Conservation (phyloP, 2,329 filamentous ascomycete genomes). For the Xylariaceae sp. region DNA sequence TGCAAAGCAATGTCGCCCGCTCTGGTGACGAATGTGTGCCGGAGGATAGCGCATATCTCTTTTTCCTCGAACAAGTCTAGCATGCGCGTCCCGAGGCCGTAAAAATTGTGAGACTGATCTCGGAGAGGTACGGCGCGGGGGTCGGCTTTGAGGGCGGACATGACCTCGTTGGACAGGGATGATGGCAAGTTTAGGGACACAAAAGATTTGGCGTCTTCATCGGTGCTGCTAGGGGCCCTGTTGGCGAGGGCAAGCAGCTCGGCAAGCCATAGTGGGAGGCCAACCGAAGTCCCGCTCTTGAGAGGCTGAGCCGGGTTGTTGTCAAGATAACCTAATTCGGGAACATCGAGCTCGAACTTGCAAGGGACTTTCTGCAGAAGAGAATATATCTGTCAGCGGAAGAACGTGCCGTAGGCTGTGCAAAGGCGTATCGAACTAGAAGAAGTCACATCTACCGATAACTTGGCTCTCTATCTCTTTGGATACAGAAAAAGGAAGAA, state of each 20-base stretch:
- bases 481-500: not conserved
- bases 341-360: conserved; percentile 89
- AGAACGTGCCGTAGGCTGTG: too few relatives aligned
- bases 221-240: conserved; percentile 42
- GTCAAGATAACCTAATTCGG: conserved; percentile 86
- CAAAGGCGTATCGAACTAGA: too few relatives aligned
- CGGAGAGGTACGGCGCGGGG: conserved; percentile 84
- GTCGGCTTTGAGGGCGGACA: conserved; percentile 91
- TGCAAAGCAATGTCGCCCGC: conserved; percentile 86
- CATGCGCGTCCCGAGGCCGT: conserved; percentile 82
- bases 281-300: conserved; percentile 78
- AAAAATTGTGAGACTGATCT: conserved; percentile 85
- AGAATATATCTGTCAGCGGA: conserved; percentile 15
- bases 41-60: conserved; percentile 75
- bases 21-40: conserved; percentile 79
- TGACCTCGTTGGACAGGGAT: conserved; percentile 77
- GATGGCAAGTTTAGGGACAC: conserved; percentile 82
- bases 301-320: conserved; percentile 75
- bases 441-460: too few relatives aligned
- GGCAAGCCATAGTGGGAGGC: conserved; percentile 90
- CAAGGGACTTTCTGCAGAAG: conserved; percentile 83
- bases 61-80: conserved; percentile 87
- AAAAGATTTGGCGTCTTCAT: conserved; percentile 59
- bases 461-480: too few relatives aligned
- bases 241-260: conserved; percentile 85